Evolutionary conservation across 768 basidiomycete species (phyloP), one percentile per base, ranked within the genome.

Genomic region (Lyophyllum shimeji): DNA sequence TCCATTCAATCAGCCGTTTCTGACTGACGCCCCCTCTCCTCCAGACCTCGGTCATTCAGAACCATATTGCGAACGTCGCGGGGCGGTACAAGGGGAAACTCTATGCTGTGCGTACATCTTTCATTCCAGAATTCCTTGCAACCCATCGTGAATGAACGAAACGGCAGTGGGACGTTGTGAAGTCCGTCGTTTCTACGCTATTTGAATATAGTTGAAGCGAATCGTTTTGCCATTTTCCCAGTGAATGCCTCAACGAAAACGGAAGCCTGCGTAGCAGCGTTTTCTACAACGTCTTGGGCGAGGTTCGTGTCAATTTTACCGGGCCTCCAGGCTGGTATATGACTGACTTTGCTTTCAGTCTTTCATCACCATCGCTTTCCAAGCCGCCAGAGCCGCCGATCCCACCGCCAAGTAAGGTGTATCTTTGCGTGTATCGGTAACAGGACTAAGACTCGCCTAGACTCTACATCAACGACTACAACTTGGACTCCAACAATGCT

Each of bases 231-330:
- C 48, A 20, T 8, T 56, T 27, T 8, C 39, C 15, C 24, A 76
- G 76, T 55, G 80, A 82, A 65, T 78, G 78, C 51, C 72, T 83
- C 64, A 80, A 81, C 66, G 81, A 82, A 55, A 75, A 81, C 60
- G 80, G 81, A 43, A 72, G 70, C 49, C 61, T 81, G 50, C 73
- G 77, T 25, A 73, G 70, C 33, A 76, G 75, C 56, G 76, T 82
- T 40, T 82, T 80, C 69, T 77, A 63, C 50, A 76, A 77, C 52
- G 76, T 80, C 31, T 69, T 82, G n/a, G 79, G 80, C 56, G 73
- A 75, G 58, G 71, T 74, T 54, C 27, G 53, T 52, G 12, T 8
- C n/a, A 5, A 40, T 8, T 17, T 15, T 8, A 11, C 17, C 20
- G 1, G 24, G 27, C 45, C 21, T 1, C 20, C 2, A 49, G 21